A percentile compares a stretch with the other conserved stretches of the same genome.
Evolutionary conservation across 768 basidiomycete genomes (phyloP).

Genomic region (Neoboletus subvelutipes): DNA sequence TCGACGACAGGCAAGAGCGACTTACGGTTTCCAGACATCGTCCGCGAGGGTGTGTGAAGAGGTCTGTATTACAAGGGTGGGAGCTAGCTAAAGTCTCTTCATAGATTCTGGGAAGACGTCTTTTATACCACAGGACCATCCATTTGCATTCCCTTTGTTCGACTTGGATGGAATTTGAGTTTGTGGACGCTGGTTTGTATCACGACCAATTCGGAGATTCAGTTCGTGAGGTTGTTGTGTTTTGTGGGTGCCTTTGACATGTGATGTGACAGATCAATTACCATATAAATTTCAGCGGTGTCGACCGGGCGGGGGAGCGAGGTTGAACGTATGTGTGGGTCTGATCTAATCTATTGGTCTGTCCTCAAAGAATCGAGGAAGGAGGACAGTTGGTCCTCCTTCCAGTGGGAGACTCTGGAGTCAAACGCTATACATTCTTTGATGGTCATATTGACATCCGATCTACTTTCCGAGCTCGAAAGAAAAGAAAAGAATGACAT

Average conservation of each 20-base stretch:
- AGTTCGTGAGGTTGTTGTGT: neutral
- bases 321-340: neutral
- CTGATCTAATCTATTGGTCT: neutral
- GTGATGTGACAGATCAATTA: neutral
- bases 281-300: neutral
- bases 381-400: no score
- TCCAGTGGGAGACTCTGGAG: no score
- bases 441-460: neutral
- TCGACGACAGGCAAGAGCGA: no score
- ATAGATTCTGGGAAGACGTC: neutral
- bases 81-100: neutral
- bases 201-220: neutral
- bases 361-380: neutral
- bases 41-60: neutral
- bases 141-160: slow-evolving; percentile 1
- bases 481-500: neutral
- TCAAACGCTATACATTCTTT: no score
- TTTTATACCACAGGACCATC: neutral
- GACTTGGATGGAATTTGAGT: neutral
- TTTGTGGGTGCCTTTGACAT: neutral
- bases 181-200: neutral
- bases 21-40: no score
- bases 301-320: no score
- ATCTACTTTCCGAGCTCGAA: neutral
- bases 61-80: neutral